These are phyloP conservation scores for Cladosporium sp. DNA, from an alignment of 2,329 filamentous ascomycete species.

Conservation along the genomic window DNA sequence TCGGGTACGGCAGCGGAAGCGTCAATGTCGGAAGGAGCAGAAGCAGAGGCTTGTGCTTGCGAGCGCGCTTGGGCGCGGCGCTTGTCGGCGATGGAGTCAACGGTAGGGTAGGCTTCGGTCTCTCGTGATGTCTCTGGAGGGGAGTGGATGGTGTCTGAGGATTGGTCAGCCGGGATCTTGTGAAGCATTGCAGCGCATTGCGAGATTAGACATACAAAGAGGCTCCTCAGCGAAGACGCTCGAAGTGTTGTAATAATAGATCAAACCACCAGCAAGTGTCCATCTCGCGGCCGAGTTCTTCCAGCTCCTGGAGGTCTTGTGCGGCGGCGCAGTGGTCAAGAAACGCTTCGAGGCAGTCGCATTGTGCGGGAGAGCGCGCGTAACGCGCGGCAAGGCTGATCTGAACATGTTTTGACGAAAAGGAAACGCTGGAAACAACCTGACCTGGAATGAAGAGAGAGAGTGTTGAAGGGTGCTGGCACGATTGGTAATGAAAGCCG, in stretches of 20 bases:
- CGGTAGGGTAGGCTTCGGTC: conserved; percentile 39
- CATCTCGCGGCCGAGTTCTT: conserved; percentile 71
- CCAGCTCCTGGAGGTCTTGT: conserved; percentile 71
- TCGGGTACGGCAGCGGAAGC: conserved; percentile 18
- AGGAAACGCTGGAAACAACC: conserved; percentile 7
- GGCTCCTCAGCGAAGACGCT: conserved; percentile 75
- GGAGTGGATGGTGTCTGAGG: conserved; percentile 26
- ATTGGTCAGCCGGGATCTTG: conserved; percentile 15
- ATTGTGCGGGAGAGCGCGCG: conserved; percentile 29
- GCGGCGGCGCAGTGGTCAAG: conserved; percentile 56
- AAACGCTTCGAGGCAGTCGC: conserved; percentile 41
- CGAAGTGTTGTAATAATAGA: conserved; percentile 95
- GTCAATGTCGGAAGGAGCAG: conserved; percentile 20
- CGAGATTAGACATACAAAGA: conserved; percentile 55
- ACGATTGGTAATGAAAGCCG: conserved; percentile 4
- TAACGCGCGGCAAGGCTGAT: conserved; percentile 36
- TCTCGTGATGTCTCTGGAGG: conserved; percentile 40
- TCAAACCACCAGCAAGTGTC: conserved; percentile 67
- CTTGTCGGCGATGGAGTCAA: conserved; percentile 42
- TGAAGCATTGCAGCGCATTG: background rate
- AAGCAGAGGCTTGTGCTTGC: conserved; percentile 13
- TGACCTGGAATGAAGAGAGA: background rate
- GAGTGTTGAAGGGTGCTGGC: background rate
- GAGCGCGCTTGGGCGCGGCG: conserved; percentile 35
- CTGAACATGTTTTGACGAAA: conserved; percentile 46